Evolutionary conservation across 129 eudicot species (phyloP), one percentile per base, ranked within the genome.

Genomic region (Chrysanthemum seticuspe): DNA sequence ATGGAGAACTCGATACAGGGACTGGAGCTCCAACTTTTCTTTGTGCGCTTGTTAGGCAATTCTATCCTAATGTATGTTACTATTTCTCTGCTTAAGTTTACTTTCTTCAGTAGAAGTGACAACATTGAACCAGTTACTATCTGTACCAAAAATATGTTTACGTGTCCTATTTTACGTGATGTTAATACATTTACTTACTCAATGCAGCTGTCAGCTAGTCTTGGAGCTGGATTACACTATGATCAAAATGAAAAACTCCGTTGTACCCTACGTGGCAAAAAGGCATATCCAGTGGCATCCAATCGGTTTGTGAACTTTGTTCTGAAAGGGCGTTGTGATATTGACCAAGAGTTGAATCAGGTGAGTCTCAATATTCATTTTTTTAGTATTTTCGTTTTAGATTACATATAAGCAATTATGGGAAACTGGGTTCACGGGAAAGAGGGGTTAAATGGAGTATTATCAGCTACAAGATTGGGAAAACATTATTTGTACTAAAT

Each of bases 1-100:
- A 78, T 36, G 99, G 91, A 61, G 99, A 95, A 84, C 94, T 95
- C 47, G 92, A 95, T 84, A 90, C 99, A 2, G 79, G 76, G 71
- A 62, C 67, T 34, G 99, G 99, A 63, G 84, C 88, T 75, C 97
- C 96, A 53, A 90, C 83, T 40, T 81, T 55, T 53, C 51, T 85
- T 2, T 49, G 87, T 72, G 93, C 88, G 6, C 83, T 86, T 62
- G 76, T 90, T 54, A 86, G 97, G 73, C 88, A 80, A 68, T 88
- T 73, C 73, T 81, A 79, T 78, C 92, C 95, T 12, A 80, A 86
- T 80, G 99, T 95, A 81, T 70, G 85, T 53, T 44, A 36, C 36
- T 12, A 58, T 50, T 68, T 54, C 48, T 29, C 5, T 62, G 8
- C 75, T 68, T 53, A 34, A 11, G 4, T 65, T 48, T 8, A 36